Evolutionary conservation across 2,329 filamentous ascomycete genomes (phyloP).

Genomic region (Fusarium heterosporum): DNA sequence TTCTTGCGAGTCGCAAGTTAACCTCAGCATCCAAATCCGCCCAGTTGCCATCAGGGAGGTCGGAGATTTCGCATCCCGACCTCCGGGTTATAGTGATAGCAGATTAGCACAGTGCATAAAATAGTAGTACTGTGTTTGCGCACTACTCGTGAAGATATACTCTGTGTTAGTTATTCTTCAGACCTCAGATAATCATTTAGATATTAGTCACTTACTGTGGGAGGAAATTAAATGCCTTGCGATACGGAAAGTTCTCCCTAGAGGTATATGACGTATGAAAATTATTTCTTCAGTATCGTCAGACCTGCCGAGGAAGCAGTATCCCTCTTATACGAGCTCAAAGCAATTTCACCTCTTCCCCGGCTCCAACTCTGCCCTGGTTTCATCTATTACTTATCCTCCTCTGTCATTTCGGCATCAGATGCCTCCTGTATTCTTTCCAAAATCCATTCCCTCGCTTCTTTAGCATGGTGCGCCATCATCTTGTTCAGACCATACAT

Average conservation of each 20-base stretch:
- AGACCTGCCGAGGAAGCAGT: background rate
- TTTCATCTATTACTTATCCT: constrained; percentile 54
- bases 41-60: constrained; percentile 17
- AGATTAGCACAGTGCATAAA: constrained; percentile 33
- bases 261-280: constrained; percentile 14
- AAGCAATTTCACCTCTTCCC: background rate
- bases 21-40: constrained; percentile 19
- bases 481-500: constrained; percentile 64
- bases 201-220: background rate
- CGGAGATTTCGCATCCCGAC: constrained; percentile 43
- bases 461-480: constrained; percentile 66
- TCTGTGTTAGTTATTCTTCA: background rate
- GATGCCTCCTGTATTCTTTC: constrained; percentile 52
- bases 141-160: background rate
- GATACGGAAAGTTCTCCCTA: background rate
- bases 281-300: constrained; percentile 1
- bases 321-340: background rate
- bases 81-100: constrained; percentile 28
- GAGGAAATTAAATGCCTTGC: background rate
- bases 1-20: constrained; percentile 35
- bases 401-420: constrained; percentile 62
- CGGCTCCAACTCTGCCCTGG: background rate
- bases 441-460: constrained; percentile 65
- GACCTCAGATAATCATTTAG: too few species aligned
- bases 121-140: background rate